Base-by-base conservation (phyloP, 2,329 filamentous ascomycete genomes). In the Helminthosporium solani region DNA sequence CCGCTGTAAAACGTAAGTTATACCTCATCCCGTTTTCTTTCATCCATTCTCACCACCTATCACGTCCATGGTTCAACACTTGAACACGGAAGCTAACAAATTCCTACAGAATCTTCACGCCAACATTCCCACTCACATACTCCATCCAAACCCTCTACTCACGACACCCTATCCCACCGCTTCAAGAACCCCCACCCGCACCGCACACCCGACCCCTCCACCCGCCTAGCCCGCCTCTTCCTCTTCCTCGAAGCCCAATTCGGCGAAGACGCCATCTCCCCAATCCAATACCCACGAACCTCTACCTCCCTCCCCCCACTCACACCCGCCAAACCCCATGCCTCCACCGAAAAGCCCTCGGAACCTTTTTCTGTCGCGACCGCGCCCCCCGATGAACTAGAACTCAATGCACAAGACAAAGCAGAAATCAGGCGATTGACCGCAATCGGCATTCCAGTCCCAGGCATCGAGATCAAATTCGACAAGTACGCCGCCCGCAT, bases 211-310 rank as follows among this genome's bases (percentile, higher is more conserved):
- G 80, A 80, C 8, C 78, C 90, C 0, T 78, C 86, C 35, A 89
- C 95, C 58, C 86, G 89, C 33, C 83, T 97, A 33, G 82, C 86
- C 52, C 85, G 92, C 27, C 83, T 99, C 16, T 87, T 95, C 73
- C 88, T 96, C 83, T 96, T 99, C 75, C 85, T 99, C 12, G 94
- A 99, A 75, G 88, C 91, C 2, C 94, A 99, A 69, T 99, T 99
- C 65, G 94, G 94, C 51, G 78, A 83, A 25, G 86, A 94, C 53
- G 86, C 89, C 49, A 84, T 97, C 46, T 78, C 81, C 0, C 90
- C 92, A 3, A 87, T 97, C 55, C 80, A 85, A 18, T 74, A 63
- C 74, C 90, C 74, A 49, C 80, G 84, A 68, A 68, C 83, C 2
- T 74, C 76, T 0, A 53, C 72, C 6, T 49, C 58, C 74, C 23